Conservation (phyloP, 179 eudicot genomes). For the Gypsophila paniculata region DNA sequence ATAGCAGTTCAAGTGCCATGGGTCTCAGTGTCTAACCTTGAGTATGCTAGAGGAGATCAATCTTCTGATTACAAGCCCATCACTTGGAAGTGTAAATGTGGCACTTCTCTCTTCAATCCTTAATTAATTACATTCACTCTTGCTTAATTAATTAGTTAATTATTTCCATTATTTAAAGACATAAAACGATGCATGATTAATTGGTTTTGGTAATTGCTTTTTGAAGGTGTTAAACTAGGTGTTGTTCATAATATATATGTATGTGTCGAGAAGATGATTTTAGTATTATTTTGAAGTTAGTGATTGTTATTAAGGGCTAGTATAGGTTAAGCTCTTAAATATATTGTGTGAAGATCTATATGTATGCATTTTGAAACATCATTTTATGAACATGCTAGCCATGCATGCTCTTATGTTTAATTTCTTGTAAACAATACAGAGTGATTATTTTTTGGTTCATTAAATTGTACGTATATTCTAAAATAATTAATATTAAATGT, state of each 20-base stretch:
- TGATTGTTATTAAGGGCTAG: not conserved
- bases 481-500: no score
- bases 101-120: conserved; percentile 50
- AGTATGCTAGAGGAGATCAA: conserved; percentile 37
- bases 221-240: not conserved
- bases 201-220: not conserved
- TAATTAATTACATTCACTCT: conserved; percentile 13
- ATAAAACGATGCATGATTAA: not conserved
- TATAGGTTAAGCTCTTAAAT: not conserved
- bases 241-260: not conserved
- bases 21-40: not conserved
- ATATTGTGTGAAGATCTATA: not conserved
- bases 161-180: not conserved
- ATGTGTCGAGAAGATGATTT: not conserved
- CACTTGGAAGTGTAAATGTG: conserved; percentile 86
- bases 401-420: not conserved
- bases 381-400: not conserved
- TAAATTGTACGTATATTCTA: no score
- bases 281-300: not conserved
- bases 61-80: conserved; percentile 68
- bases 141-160: no score
- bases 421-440: no score
- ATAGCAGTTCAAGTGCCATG: conserved; percentile 57
- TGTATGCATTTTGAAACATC: not conserved
- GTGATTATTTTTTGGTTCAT: no score